These are phyloP conservation scores for Ophiostoma pallidulum DNA, from an alignment of 2,329 filamentous ascomycete species.

Conservation along the genomic window DNA sequence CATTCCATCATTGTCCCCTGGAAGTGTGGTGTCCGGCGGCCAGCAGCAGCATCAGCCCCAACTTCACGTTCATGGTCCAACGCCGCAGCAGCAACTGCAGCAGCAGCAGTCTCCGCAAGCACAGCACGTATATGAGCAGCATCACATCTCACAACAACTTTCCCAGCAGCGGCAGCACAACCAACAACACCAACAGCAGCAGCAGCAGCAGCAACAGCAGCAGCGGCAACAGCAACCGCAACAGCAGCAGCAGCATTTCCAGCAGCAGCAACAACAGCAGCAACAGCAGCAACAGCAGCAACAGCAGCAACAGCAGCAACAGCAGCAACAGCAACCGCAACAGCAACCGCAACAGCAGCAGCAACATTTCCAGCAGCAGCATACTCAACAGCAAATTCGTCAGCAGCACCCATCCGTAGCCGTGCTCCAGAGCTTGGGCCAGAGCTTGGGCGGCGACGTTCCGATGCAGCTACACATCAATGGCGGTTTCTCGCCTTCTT, in stretches of 20 bases:
- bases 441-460: conserved; percentile 23
- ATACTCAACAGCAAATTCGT: conserved; percentile 17
- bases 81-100: conserved; percentile 16
- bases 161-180: conserved; percentile 4
- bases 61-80: conserved; percentile 16
- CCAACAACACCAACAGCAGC: conserved; percentile 4
- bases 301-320: conserved; percentile 4
- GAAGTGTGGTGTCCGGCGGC: background rate
- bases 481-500: conserved; percentile 8
- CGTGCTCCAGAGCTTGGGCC: conserved; percentile 25
- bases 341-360: conserved; percentile 3
- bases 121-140: conserved; percentile 4
- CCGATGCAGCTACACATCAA: conserved; percentile 19
- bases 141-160: conserved; percentile 5
- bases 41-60: conserved; percentile 14
- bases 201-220: conserved; percentile 8
- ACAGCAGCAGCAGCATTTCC: conserved; percentile 22
- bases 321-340: conserved; percentile 20
- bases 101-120: conserved; percentile 14
- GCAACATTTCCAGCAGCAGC: background rate
- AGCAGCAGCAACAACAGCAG: conserved; percentile 13
- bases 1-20: background rate
- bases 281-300: conserved; percentile 1
- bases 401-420: conserved; percentile 25
- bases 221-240: conserved; percentile 23